Conservation (phyloP, 2,329 filamentous ascomycete genomes). For the Sphaerulina musiva region DNA sequence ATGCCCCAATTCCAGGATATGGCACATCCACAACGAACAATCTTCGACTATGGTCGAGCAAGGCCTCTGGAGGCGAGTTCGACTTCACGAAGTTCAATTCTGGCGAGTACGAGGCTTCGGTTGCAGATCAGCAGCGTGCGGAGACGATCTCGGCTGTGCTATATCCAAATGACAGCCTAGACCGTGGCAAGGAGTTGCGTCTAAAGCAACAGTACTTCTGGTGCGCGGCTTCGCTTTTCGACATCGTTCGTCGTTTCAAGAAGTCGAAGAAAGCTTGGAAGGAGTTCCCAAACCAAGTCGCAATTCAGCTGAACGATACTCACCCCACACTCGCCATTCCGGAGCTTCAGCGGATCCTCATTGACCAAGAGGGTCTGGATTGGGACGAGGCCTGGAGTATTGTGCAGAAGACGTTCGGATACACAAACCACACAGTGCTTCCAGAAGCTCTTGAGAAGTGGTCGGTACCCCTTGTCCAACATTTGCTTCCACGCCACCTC, state of each 20-base stretch:
- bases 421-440: constrained; percentile 97
- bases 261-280: constrained; percentile 87
- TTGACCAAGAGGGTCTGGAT: constrained; percentile 82
- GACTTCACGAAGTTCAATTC: constrained; percentile 99
- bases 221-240: constrained; percentile 92
- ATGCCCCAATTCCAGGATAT: constrained; percentile 81
- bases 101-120: constrained; percentile 94
- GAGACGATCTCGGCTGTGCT: constrained; percentile 97
- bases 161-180: constrained; percentile 96
- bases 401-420: constrained; percentile 66
- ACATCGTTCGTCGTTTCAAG: constrained; percentile 97
- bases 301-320: constrained; percentile 96
- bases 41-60: constrained; percentile 92
- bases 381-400: constrained; percentile 90
- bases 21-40: constrained; percentile 91
- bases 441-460: constrained; percentile 97
- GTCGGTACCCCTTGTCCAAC: constrained; percentile 87
- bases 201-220: constrained; percentile 99
- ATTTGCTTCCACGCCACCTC: constrained; percentile 85
- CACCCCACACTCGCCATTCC: constrained; percentile 95
- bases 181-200: constrained; percentile 91
- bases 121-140: constrained; percentile 96
- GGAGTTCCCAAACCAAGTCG: constrained; percentile 89
- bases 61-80: constrained; percentile 93
- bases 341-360: constrained; percentile 84